A percentile compares a stretch with the other conserved stretches of the same genome.
Evolutionary conservation across 2,329 filamentous ascomycete genomes (phyloP).

Genomic region (Arthrobotrys sinensis): DNA sequence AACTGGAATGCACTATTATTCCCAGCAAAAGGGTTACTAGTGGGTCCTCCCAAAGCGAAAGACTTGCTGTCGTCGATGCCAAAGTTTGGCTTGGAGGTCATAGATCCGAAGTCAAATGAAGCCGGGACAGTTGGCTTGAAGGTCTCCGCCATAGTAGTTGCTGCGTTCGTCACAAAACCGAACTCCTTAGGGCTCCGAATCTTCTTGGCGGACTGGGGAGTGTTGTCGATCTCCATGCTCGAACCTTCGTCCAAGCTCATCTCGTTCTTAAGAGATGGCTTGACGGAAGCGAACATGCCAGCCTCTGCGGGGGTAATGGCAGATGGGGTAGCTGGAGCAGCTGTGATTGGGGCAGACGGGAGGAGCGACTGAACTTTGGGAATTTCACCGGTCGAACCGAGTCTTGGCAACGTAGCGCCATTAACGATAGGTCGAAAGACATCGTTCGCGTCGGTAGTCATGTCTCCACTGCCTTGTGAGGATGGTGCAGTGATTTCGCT

Average conservation of each 20-base stretch:
- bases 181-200: constrained; percentile 49
- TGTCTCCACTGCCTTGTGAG: constrained; percentile 17
- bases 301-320: constrained; percentile 55
- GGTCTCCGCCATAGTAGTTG: constrained; percentile 42
- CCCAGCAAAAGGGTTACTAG: constrained; percentile 17
- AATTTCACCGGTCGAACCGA: constrained; percentile 38
- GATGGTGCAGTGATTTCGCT: constrained; percentile 30
- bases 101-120: constrained; percentile 53
- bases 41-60: constrained; percentile 34
- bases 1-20: constrained; percentile 35
- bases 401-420: constrained; percentile 52
- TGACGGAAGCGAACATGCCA: constrained; percentile 58
- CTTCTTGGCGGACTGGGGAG: constrained; percentile 52
- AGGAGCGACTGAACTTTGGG: constrained; percentile 47
- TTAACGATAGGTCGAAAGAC: constrained; percentile 58
- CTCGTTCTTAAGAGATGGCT: constrained; percentile 51
- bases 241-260: constrained; percentile 56
- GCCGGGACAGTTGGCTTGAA: constrained; percentile 48
- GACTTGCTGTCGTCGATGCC: constrained; percentile 37
- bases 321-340: constrained; percentile 43
- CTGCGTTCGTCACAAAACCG: constrained; percentile 41
- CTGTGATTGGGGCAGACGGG: constrained; percentile 41
- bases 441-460: constrained; percentile 26
- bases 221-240: constrained; percentile 60
- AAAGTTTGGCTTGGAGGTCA: constrained; percentile 48